Evolutionary conservation across 2,329 filamentous ascomycete genomes (phyloP).

Genomic region (Penicillium freii): DNA sequence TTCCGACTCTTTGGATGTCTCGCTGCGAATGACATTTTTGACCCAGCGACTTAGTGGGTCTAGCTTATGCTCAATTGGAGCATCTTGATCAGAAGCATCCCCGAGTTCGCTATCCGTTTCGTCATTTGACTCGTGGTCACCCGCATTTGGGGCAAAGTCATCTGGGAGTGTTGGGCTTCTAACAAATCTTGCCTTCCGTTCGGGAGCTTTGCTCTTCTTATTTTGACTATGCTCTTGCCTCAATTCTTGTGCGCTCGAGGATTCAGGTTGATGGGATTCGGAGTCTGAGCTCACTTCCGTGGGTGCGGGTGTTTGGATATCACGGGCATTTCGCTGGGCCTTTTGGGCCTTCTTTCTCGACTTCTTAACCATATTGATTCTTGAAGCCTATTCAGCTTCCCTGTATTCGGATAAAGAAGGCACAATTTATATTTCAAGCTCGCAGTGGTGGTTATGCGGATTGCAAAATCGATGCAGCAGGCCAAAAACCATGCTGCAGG

Average conservation of each 20-base stretch:
- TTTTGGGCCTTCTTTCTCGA: too few species aligned
- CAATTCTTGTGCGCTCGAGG: not conserved
- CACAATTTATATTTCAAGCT: too few species aligned
- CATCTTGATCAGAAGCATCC: not conserved
- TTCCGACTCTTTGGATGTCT: not conserved
- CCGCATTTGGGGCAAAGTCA: not conserved
- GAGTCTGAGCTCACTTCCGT: not conserved
- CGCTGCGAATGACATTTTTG: not conserved
- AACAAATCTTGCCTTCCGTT: not conserved
- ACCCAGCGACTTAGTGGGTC: not conserved
- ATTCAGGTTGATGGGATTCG: not conserved
- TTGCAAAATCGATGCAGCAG: too few species aligned
- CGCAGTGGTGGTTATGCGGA: too few species aligned
- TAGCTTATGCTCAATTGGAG: accelerated
- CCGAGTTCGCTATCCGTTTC: accelerated
- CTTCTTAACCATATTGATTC: too few species aligned
- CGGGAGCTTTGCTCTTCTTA: not conserved
- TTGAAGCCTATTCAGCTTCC: too few species aligned
- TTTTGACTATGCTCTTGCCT: accelerated
- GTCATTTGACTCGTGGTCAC: not conserved
- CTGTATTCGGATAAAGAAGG: too few species aligned
- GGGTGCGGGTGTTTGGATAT: too few species aligned
- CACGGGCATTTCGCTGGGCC: too few species aligned
- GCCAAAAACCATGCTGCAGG: too few species aligned
- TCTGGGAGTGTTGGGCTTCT: not conserved